Percentiles rank a stretch among this genome's conserved stretches.
Conservation (phyloP, 139 green algal genomes). For the Chlamydomonas sphaeroides region DNA sequence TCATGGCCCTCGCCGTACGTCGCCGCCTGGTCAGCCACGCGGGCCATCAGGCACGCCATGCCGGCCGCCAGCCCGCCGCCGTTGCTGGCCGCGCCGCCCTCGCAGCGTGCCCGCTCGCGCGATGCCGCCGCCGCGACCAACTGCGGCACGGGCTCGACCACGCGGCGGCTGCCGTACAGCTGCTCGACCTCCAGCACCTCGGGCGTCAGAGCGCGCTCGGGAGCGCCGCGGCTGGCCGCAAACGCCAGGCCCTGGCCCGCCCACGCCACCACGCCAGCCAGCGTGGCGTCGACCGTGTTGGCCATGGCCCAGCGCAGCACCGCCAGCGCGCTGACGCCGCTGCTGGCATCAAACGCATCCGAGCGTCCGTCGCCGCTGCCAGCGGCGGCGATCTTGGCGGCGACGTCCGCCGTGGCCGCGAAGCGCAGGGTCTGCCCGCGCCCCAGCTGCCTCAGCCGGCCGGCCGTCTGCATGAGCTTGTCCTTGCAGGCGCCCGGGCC, state of each 20-base stretch:
- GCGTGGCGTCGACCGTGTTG: conserved; percentile 56
- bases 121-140: too few species aligned
- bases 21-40: too few species aligned
- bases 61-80: too few species aligned
- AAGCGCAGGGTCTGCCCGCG: conserved; percentile 49
- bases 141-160: not conserved
- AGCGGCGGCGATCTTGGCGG: not conserved
- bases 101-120: too few species aligned
- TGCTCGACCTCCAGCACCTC: conserved; percentile 48
- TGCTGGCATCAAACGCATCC: too few species aligned
- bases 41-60: too few species aligned
- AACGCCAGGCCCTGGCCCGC: conserved; percentile 55
- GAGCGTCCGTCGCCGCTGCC: too few species aligned
- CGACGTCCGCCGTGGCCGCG: conserved; percentile 22
- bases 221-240: conserved; percentile 20
- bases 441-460: conserved; percentile 51
- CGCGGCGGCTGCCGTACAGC: conserved; percentile 31
- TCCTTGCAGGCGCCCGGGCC: conserved; percentile 54
- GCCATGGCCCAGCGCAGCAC: conserved; percentile 54
- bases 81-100: too few species aligned
- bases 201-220: conserved; percentile 35
- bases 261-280: conserved; percentile 38
- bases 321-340: not conserved
- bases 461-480: conserved; percentile 61
- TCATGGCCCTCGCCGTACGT: too few species aligned